These are phyloP conservation scores for Dillenia suffruticosa DNA, from an alignment of 164 flowering plant species.

Conservation along the genomic window DNA sequence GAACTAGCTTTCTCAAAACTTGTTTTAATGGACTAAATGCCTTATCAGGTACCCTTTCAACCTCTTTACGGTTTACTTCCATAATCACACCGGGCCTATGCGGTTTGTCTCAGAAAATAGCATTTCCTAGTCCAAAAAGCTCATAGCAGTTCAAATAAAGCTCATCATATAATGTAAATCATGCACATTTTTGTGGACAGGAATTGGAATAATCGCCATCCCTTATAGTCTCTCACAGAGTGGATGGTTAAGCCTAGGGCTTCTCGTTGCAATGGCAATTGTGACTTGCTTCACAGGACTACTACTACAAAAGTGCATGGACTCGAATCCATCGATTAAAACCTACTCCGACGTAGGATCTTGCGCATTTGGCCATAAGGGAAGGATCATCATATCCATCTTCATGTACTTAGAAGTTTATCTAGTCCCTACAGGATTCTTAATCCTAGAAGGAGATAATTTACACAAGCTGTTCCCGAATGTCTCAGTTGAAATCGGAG, in stretches of 20 bases:
- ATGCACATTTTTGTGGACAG: neutral
- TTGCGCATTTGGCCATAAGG: constrained; percentile 13
- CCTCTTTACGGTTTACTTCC: too few species aligned
- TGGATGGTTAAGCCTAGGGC: constrained; percentile 13
- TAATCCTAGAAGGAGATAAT: constrained; percentile 11
- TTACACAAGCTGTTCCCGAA: constrained; percentile 15
- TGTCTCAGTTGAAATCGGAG: constrained; percentile 2
- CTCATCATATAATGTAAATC: neutral
- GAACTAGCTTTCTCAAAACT: too few species aligned
- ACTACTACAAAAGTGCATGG: constrained; percentile 11
- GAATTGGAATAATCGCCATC: constrained; percentile 9
- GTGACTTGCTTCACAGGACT: constrained; percentile 9
- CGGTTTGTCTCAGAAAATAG: too few species aligned
- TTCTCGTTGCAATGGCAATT: constrained; percentile 8
- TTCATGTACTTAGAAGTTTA: constrained; percentile 12
- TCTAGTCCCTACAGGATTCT: constrained; percentile 3
- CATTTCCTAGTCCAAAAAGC: too few species aligned
- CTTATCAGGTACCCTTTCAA: too few species aligned
- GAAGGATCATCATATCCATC: constrained; percentile 4
- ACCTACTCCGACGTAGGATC: constrained; percentile 12
- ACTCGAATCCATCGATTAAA: constrained; percentile 7
- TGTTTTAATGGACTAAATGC: too few species aligned
- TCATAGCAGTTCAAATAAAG: too few species aligned
- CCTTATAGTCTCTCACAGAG: constrained; percentile 5
- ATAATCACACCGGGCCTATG: too few species aligned